Evolutionary conservation across 225 moss, liverwort and hornwort genomes (phyloP).

Genomic region (Lunularia cruciata): DNA sequence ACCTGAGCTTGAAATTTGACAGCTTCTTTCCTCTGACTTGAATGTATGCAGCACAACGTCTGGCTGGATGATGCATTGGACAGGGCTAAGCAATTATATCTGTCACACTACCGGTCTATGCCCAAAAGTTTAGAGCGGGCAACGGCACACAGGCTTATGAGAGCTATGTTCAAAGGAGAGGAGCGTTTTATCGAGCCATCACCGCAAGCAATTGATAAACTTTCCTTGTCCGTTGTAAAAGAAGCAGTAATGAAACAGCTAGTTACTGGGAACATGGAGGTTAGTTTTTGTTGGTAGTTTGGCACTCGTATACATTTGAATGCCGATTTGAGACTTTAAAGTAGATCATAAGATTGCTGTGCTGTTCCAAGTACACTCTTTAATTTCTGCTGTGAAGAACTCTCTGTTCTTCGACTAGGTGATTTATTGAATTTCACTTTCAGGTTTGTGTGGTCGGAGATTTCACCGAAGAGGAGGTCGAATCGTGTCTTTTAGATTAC

Average conservation of each 20-base stretch:
- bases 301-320: too few relatives aligned
- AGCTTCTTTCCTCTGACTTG: too few relatives aligned
- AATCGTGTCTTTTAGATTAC: slow-evolving; percentile 88
- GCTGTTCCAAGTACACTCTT: too few relatives aligned
- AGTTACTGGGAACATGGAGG: slow-evolving; percentile 98
- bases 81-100: slow-evolving; percentile 97
- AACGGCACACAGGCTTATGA: slow-evolving; percentile 95
- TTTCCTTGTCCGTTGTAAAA: slow-evolving; percentile 75
- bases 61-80: slow-evolving; percentile 99
- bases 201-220: slow-evolving; percentile 83
- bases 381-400: too few relatives aligned
- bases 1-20: too few relatives aligned
- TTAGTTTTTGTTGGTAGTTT: slow-evolving; percentile 34
- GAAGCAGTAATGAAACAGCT: slow-evolving; percentile 97
- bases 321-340: too few relatives aligned
- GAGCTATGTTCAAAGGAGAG: slow-evolving; percentile 92
- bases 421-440: slow-evolving; percentile 10
- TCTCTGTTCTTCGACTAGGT: too few relatives aligned
- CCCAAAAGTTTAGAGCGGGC: slow-evolving; percentile 98
- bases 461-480: slow-evolving; percentile 87
- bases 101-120: slow-evolving; percentile 96
- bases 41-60: slow-evolving; percentile 78
- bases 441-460: slow-evolving; percentile 99
- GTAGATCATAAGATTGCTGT: too few relatives aligned
- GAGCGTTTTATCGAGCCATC: slow-evolving; percentile 98